phyloP scores from a whole-genome alignment of 371 early-diverging fungal genomes.

The Conidiobolus incongruus region DNA sequence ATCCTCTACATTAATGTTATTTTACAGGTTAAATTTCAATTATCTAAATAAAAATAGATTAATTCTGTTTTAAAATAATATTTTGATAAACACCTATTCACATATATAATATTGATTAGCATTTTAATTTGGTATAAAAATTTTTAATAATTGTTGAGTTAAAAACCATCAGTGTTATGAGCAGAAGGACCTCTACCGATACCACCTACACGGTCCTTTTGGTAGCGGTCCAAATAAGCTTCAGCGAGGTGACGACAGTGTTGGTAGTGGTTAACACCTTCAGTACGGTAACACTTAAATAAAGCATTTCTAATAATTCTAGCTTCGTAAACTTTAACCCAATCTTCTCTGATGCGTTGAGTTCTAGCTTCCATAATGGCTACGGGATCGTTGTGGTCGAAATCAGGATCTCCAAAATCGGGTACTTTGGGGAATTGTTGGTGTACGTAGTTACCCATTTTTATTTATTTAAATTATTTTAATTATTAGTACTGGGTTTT shows the following conservation, averaged over 20 bases:
- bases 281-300: conserved; percentile 49
- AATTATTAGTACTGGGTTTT: too few relatives aligned
- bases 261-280: conserved; percentile 67
- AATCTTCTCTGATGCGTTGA: conserved; percentile 52
- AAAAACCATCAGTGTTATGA: too few relatives aligned
- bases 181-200: conserved; percentile 1
- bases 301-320: conserved; percentile 49
- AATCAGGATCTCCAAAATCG: conserved; percentile 3
- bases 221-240: conserved; percentile 10
- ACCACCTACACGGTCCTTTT: conserved; percentile 1
- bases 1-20: too few relatives aligned
- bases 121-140: too few relatives aligned
- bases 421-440: neutral
- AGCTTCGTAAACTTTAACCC: conserved; percentile 68
- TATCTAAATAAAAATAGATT: too few relatives aligned
- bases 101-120: too few relatives aligned
- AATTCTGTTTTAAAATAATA: too few relatives aligned
- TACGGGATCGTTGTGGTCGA: conserved; percentile 8
- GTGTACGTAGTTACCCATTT: neutral
- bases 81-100: too few relatives aligned
- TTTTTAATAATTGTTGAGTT: too few relatives aligned
- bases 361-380: conserved; percentile 50
- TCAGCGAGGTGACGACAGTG: conserved; percentile 31
- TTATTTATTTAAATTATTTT: too few relatives aligned
- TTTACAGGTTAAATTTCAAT: too few relatives aligned